Conservation (phyloP, 73 alveolate genomes). For the Stentor coeruleus region DNA sequence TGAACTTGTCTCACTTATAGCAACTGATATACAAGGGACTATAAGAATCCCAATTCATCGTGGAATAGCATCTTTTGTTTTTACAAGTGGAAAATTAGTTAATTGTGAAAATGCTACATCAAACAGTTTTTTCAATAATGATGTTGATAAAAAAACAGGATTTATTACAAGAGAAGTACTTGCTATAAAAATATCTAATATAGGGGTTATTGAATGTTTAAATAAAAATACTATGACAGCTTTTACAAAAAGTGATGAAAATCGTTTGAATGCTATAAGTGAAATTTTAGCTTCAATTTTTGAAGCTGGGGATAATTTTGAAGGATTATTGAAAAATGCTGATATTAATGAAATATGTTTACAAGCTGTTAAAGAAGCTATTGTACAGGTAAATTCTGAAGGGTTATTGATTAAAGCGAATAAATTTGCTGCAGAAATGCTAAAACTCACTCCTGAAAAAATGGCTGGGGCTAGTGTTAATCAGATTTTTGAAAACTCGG, state of each 20-base stretch:
- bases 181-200: neutral
- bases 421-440: neutral
- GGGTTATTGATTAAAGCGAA: neutral
- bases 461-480: slow-evolving; percentile 5
- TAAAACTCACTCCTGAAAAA: neutral
- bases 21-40: neutral
- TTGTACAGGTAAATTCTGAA: slow-evolving; percentile 15
- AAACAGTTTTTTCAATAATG: neutral
- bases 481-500: slow-evolving; percentile 11
- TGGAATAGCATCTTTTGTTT: neutral
- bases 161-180: neutral
- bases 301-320: neutral
- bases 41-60: neutral
- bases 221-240: neutral
- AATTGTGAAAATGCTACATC: neutral
- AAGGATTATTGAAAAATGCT: slow-evolving; percentile 11
- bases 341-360: slow-evolving; percentile 13
- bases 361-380: slow-evolving; percentile 14
- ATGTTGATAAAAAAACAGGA: neutral
- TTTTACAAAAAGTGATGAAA: slow-evolving; percentile 15
- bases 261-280: neutral
- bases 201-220: neutral
- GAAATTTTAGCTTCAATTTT: neutral
- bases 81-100: neutral
- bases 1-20: neutral